These are phyloP conservation scores for Lojkania enalia DNA, from an alignment of 2,329 filamentous ascomycete species.

Conservation along the genomic window DNA sequence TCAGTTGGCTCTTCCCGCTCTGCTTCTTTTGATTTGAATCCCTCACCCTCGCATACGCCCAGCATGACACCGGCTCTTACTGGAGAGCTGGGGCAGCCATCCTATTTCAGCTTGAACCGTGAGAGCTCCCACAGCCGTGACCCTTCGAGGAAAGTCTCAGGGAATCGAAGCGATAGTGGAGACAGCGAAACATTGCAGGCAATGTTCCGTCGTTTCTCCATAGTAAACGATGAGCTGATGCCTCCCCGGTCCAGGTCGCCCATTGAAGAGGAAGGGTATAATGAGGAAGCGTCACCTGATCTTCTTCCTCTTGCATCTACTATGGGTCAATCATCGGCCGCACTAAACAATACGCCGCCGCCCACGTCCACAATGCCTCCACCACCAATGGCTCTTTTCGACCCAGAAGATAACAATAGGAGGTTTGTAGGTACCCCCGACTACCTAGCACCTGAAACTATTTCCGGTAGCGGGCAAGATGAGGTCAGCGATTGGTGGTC, in stretches of 20 bases:
- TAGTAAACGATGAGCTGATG: conserved; percentile 50
- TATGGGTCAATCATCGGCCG: conserved; percentile 56
- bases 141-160: conserved; percentile 68
- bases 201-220: conserved; percentile 74
- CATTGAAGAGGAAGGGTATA: conserved; percentile 75
- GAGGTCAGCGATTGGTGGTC: conserved; percentile 99
- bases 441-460: conserved; percentile 95
- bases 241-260: conserved; percentile 57
- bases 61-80: conserved; percentile 79
- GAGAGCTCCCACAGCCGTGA: conserved; percentile 63
- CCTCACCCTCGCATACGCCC: conserved; percentile 83
- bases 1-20: conserved; percentile 91
- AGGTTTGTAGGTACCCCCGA: conserved; percentile 96
- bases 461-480: conserved; percentile 92
- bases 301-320: conserved; percentile 67
- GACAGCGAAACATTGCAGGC: conserved; percentile 82
- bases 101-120: conserved; percentile 82
- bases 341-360: conserved; percentile 62
- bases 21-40: conserved; percentile 83
- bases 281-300: conserved; percentile 75
- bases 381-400: conserved; percentile 89
- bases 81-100: conserved; percentile 75
- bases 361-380: conserved; percentile 78
- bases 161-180: conserved; percentile 87
- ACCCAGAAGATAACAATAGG: conserved; percentile 89